phyloP scores from a whole-genome alignment of 495 filamentous ascomycete genomes.

The Podospora didyma region DNA sequence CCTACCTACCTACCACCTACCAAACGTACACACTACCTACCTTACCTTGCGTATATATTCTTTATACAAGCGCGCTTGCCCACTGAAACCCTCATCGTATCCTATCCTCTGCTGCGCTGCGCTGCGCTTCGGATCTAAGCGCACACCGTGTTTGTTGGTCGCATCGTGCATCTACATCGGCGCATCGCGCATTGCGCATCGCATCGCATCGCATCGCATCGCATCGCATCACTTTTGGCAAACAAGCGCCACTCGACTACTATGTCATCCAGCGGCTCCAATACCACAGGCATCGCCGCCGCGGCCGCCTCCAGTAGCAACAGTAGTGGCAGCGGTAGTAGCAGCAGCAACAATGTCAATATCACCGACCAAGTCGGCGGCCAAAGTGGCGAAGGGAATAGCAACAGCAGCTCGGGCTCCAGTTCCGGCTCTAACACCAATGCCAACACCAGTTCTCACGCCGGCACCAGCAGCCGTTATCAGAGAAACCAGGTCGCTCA shows the following conservation, averaged over 20 bases:
- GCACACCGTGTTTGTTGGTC: too few relatives aligned
- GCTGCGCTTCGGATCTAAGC: too few relatives aligned
- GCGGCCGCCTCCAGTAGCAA: background rate
- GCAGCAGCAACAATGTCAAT: background rate
- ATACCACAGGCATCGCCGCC: background rate
- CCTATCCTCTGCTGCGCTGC: too few relatives aligned
- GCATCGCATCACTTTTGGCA: too few relatives aligned
- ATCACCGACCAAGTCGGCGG: background rate
- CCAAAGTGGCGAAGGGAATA: background rate
- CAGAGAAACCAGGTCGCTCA: conserved; percentile 6
- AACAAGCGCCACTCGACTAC: too few relatives aligned
- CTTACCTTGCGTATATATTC: too few relatives aligned
- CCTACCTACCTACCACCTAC: too few relatives aligned
- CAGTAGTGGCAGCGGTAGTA: background rate
- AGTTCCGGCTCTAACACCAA: conserved; percentile 4
- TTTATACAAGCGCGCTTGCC: too few relatives aligned
- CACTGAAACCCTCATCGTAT: too few relatives aligned
- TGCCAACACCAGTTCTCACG: conserved; percentile 1
- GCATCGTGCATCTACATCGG: background rate
- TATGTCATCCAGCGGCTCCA: background rate
- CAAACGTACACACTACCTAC: too few relatives aligned
- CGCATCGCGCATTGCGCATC: background rate
- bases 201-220: background rate
- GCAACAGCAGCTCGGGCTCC: conserved; percentile 1
- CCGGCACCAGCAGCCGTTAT: background rate